These are phyloP conservation scores for Westerdykella ornata DNA, from an alignment of 2,329 filamentous ascomycete genomes.

Conservation along the genomic window DNA sequence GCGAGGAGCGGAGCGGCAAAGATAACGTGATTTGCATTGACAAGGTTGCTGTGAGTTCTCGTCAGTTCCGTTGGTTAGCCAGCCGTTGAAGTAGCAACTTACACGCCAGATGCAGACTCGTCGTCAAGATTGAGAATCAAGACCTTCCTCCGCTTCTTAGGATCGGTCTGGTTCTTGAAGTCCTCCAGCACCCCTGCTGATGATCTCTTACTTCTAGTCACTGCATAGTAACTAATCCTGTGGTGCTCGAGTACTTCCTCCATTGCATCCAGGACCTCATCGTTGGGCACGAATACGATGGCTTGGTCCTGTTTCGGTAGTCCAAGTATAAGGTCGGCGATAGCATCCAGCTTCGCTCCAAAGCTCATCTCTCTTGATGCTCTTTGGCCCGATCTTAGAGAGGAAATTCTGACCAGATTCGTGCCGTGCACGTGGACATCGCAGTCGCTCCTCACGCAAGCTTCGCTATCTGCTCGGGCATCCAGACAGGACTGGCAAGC, in stretches of 20 bases:
- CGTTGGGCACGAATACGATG: constrained; percentile 12
- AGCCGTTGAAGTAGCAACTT: constrained; percentile 28
- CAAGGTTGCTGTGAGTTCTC: constrained; percentile 48
- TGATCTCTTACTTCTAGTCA: constrained; percentile 4
- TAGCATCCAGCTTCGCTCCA: constrained; percentile 22
- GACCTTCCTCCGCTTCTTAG: constrained; percentile 38
- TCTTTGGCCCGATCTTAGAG: constrained; percentile 13
- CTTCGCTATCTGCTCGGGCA: constrained; percentile 15
- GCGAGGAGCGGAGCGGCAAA: constrained; percentile 54
- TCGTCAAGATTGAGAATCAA: constrained; percentile 53
- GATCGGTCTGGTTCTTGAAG: constrained; percentile 22
- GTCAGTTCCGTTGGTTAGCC: constrained; percentile 6
- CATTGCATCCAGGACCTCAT: constrained; percentile 10
- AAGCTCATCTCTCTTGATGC: constrained; percentile 18
- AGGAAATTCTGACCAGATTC: constrained; percentile 18
- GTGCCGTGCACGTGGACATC: constrained; percentile 10
- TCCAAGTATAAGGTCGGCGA: constrained; percentile 26
- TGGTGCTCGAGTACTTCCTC: constrained; percentile 14
- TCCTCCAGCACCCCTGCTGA: constrained; percentile 20
- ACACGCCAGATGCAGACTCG: constrained; percentile 55
- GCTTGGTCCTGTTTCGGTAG: constrained; percentile 38
- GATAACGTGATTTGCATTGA: constrained; percentile 58
- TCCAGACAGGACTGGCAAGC: constrained; percentile 20
- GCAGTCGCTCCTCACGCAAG: constrained; percentile 19
- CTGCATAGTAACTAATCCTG: constrained; percentile 13